Conservation (phyloP, 805 yeast species). For the Metschnikowia santaceciliae region DNA sequence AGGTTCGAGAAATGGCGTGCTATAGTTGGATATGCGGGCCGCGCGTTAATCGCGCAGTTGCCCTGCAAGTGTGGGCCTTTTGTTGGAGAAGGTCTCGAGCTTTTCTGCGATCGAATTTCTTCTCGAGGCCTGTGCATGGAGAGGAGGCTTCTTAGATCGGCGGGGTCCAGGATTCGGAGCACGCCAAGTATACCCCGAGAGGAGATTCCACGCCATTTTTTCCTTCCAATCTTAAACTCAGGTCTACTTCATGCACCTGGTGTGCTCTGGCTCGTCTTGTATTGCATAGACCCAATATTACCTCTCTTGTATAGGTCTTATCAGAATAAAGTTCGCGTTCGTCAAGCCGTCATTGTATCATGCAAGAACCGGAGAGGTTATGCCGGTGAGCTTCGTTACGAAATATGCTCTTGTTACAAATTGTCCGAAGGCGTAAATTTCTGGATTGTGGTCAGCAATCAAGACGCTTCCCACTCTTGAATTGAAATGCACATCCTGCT, state of each 20-base stretch:
- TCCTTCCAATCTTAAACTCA: too few relatives aligned
- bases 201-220: too few relatives aligned
- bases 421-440: too few relatives aligned
- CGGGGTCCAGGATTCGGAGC: not conserved
- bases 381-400: not conserved
- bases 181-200: too few relatives aligned
- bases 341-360: not conserved
- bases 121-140: not conserved
- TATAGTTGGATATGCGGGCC: not conserved
- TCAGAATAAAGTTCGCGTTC: not conserved
- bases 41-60: not conserved
- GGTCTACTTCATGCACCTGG: too few relatives aligned
- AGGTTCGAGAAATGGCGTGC: constrained; percentile 1
- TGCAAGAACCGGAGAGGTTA: not conserved
- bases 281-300: too few relatives aligned
- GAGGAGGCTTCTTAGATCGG: not conserved
- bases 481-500: not conserved
- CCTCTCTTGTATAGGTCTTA: not conserved
- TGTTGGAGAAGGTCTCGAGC: not conserved
- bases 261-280: too few relatives aligned
- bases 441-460: not conserved
- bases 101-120: not conserved
- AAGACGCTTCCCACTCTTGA: not conserved
- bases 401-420: not conserved
- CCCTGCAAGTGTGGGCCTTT: not conserved